Evolutionary conservation across 768 basidiomycete genomes (phyloP), one percentile per base, ranked within the genome.

Genomic region (Russula dissimulans): DNA sequence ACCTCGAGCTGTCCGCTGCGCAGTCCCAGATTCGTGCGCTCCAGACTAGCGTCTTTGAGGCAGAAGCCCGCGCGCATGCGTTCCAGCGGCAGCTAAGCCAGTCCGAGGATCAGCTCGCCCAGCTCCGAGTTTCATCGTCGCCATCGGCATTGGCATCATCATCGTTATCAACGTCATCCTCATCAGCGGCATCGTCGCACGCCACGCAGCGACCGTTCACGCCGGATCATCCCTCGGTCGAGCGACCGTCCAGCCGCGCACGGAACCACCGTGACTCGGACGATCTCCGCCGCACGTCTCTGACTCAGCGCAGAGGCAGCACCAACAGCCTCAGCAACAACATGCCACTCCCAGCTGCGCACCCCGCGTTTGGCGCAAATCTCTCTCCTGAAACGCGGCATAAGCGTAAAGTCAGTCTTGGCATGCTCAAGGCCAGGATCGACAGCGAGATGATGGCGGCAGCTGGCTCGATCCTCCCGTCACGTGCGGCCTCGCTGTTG

Each of bases 351-450:
- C 75, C 41, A 47, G 59, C 64, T 31, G 48, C 66, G 52, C 66
- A 56, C 56, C 26, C 64, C 62, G 65, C 76, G 69, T 80, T 43
- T 75, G 81, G 31, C 78, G 85, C 29, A 32, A 80, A 79, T 53
- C 77, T 93, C 50, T 82, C 87, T 7, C 80, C 87, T 0, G 87
- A 90, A 71, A 85, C 87, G 39, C 76, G 81, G 32, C 90, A 92
- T 72, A 91, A 91, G 68, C 86, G 91, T 57, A 81, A 84, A 66
- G 83, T 91, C 66, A 90, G 88, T 72, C 72, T 94, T 66, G 83
- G 86, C 71, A 94, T 95, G 89, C 81, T 95, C 53, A 92, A 91
- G 69, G 91, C 89, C 22, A 83, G 91, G 46, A 94, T 94, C 66
- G 89, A 92, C 61, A 87, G 88, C 69, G 91, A 94, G 71, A 74